Evolutionary conservation across 2,329 filamentous ascomycete genomes (phyloP), one percentile per base, ranked within the genome.

Genomic region (Stagonosporopsis tanaceti): DNA sequence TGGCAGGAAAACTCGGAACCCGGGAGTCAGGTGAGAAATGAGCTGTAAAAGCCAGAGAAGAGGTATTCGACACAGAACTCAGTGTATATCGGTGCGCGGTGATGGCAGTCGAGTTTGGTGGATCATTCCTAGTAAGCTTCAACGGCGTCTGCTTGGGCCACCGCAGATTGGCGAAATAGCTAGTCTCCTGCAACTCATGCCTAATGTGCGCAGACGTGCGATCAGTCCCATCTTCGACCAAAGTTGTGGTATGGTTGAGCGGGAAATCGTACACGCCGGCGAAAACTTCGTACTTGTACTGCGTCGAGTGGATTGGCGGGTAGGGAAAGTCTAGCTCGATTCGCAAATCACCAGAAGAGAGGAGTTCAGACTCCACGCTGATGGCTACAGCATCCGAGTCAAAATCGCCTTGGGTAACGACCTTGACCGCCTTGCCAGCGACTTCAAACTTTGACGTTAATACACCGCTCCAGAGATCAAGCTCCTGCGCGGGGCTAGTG

Each of bases 301-400:
- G 30, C 11, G 64, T 69, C 1, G 60, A 60, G 28, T 69, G 71
- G 20, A 68, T 67, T 12, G 78, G 79, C 14, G 81, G 74, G 35
- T 80, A 79, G 3, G 83, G 82, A 53, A 82, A 85, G 47, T 84
- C 81, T 53, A 85, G 76, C 61, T 83, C 84, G 6, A 85, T 62
- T 1, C 78, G 76, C 11, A 84, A 62, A 17, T 67, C 64, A 0
- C 75, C 77, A 1, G 61, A 60, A 3, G 58, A 62, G 4, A 85
- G 57, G 2, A 83, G 72, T 1, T 74, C 65, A 0, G 80, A 83
- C n/a, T 78, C 67, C 15, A 84, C 64, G 4, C 68, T 67, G 37
- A 84, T 71, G 0, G 77, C 78, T 7, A 84, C 62, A 35, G 79
- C 78, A 59, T 83, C 80, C 0, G 78, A 79, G 15, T 74, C 63